Base-by-base conservation (phyloP, 805 yeast species). In the Candida xyloterini region DNA sequence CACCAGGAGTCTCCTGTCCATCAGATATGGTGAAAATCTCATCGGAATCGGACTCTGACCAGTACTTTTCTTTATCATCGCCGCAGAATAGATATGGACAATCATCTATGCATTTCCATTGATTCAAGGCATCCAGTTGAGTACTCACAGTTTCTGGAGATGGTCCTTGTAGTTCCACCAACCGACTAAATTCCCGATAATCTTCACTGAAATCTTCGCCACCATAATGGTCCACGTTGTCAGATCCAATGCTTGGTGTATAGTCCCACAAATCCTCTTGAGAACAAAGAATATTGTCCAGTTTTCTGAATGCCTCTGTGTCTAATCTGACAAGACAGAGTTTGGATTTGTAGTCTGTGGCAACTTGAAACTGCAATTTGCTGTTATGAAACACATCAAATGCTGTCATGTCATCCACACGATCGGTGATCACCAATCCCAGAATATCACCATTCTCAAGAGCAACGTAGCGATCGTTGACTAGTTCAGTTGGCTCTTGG, bases 331-430 rank as follows among this genome's bases (percentile, higher is more conserved):
- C 42, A 24, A 53, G 34, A 22, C 29, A n/a, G 15, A 55, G 23
- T 10, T 13, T 14, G 5, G 35, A 22, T 16, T 36, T 35, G 24
- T 46, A 29, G 30, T 52, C 50, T 9, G 50, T 43, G 10, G 37
- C 36, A 27, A 50, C 50, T 24, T 49, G 49, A 10, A 56, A 44
- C 32, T 54, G 60, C n/a, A 54, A 13, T 30, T 48, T 54, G 9
- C 57, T 48, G 35, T 48, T 37, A 32, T 31, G 44, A 42, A 56
- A 56, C 29, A 54, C 32, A 30, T 48, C 43, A 14, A 27, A 31
- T 26, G 15, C 26, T 11, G 37, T 21, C 10, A 23, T 27, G 13
- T 22, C 11, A 2, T 9, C 27, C 6, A 20, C 40, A 3, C 25
- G 15, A 5, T 32, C 36, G 5, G 33, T 33, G n/a, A 46, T 13